Base-by-base conservation (phyloP, 2,329 filamentous ascomycete genomes). In the Capronia americana region DNA sequence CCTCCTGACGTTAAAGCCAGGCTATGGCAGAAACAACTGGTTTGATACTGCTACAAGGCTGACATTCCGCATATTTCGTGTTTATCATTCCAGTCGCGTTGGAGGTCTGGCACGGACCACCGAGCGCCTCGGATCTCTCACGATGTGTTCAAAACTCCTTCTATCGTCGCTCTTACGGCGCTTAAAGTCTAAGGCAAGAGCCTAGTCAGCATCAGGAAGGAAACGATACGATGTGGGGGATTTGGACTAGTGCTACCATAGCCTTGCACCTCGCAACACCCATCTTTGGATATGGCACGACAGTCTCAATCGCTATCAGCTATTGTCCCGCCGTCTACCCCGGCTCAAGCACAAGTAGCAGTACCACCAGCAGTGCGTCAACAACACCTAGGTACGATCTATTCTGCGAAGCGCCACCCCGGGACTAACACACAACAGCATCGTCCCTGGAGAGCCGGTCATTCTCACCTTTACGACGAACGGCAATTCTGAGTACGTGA, bases 261-360 rank as follows among this genome's bases (percentile, higher is more conserved):
- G 56, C 59, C 10, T 54, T 56, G 28, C 55, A 41, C 32, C 63
- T 69, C 17, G 48, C 62, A 24, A 23, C 8, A 41, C 44, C 62
- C 41, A 53, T 65, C 20, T 46, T 54, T 30, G 63, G 65, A n/a
- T 67, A 65, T 62, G 65, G 68, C 59, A 69, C 68, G n/a, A 69
- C 68, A 1, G 51, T 69, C 24, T 65, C 56, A 1, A 64, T 69
- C 28, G 65, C 23, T 14, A 34, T 69, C 68, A 63, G 55, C 53
- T 65, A 64, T 48, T 69, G 68, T 59, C 68, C 68, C 28, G 65
- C 65, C 14, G 67, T 56, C 12, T 67, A 67, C 20, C 59, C 61
- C n/a, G 66, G 28, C 51, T 61, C 68, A 26, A 67, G 54, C 41
- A 63, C 46, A 17, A 64, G 26, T n/a, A 63, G 23, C 34, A 55